Evolutionary conservation across 768 basidiomycete genomes (phyloP).

Genomic region (Pulveroboletus sp.): DNA sequence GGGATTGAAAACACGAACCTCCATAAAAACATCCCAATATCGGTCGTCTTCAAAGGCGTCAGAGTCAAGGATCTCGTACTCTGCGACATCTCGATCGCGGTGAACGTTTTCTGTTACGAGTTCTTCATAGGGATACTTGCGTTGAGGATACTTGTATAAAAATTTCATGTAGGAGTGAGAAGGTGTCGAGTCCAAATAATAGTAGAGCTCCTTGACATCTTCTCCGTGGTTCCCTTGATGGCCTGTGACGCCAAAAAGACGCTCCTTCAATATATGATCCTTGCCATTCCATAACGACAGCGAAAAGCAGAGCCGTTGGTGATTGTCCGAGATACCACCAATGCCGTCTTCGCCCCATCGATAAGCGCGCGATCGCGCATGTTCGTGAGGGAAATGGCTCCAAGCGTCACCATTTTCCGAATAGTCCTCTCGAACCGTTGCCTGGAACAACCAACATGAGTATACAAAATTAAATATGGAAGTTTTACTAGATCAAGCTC

Average conservation of each 20-base stretch:
- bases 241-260: slow-evolving; percentile 93
- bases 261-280: slow-evolving; percentile 95
- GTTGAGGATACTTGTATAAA: slow-evolving; percentile 97
- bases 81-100: slow-evolving; percentile 79
- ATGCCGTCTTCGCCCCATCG: slow-evolving; percentile 99
- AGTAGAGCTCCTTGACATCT: slow-evolving; percentile 98
- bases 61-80: slow-evolving; percentile 93
- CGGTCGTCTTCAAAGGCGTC: slow-evolving; percentile 88
- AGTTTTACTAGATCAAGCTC: slow-evolving; percentile 21
- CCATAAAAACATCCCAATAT: slow-evolving; percentile 99
- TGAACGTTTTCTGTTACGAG: slow-evolving; percentile 83
- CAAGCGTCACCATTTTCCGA: slow-evolving; percentile 95
- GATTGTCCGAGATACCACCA: slow-evolving; percentile 96
- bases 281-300: slow-evolving; percentile 93
- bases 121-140: slow-evolving; percentile 89
- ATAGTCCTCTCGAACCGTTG: slow-evolving; percentile 98
- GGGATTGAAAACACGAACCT: slow-evolving; percentile 54
- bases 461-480: slow-evolving; percentile 5
- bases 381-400: slow-evolving; percentile 93
- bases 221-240: slow-evolving; percentile 99
- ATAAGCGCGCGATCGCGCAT: slow-evolving; percentile 91
- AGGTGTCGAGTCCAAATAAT: slow-evolving; percentile 97
- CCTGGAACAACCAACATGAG: slow-evolving; percentile 45
- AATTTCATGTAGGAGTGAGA: slow-evolving; percentile 99
- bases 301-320: slow-evolving; percentile 88